Evolutionary conservation across 2,329 filamentous ascomycete species (phyloP), one percentile per base, ranked within the genome.

Genomic region (Neodidymelliopsis sp.): DNA sequence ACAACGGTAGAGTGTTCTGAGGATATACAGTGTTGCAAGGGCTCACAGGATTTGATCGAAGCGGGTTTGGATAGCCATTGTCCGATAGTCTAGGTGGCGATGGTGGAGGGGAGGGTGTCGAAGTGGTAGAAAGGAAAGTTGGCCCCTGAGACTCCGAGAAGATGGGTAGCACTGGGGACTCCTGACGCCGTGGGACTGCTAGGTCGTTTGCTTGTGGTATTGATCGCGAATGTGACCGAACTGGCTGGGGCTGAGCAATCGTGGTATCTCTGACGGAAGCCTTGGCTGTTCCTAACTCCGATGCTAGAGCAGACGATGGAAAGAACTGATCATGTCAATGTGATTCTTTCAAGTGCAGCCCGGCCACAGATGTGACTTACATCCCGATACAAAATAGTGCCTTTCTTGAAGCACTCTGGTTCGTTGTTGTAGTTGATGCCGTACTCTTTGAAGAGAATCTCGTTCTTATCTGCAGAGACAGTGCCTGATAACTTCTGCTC

Each of bases 371-470:
- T 6, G 10, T 42, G 33, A 73, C 83, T 66, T 74, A 89, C 88
- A 70, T 94, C 89, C 62, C 92, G 83, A 70, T 92, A 94, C 4
- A 97, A 75, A 2, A 97, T 88, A 59, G 90, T 97, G 4, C 94
- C 94, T 71, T 97, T 99, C 72, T 88, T 94, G 73, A 84, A 96
- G 12, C 97, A 91, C 56, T 95, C 91, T 0, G 85, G 85, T 72
- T 99, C 94, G 60, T 96, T 94, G 74, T 99, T 99, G 76, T 99
- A 99, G 75, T 99, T 99, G 69, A 97, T 92, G 2, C 86, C 84
- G 72, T 96, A 97, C 19, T 82, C 82, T 2, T 86, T 89, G 72
- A 94, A 99, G 11, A 99, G 77, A 15, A 99, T 95, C 77, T 99
- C 94, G 67, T 99, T 94, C 77, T 99, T 99, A 65, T 97, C 91